phyloP scores from a whole-genome alignment of 352 stramenopile species.

The Blastocystis hominis region DNA sequence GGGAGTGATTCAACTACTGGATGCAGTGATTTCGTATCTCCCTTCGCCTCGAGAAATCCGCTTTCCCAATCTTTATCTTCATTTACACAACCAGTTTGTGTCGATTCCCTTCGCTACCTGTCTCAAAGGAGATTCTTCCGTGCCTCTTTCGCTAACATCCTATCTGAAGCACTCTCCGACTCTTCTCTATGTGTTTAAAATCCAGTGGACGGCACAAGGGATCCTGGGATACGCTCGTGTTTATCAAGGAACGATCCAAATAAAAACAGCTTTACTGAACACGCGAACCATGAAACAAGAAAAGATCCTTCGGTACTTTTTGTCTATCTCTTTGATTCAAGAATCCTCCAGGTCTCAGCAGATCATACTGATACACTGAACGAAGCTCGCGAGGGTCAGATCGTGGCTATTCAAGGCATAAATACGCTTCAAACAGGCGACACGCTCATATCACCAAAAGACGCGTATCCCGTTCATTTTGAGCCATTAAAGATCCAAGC shows the following conservation, averaged over 20 bases:
- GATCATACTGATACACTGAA: constrained; percentile 73
- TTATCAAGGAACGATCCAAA: constrained; percentile 70
- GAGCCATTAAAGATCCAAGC: not conserved
- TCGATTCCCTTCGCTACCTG: not conserved
- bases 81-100: constrained; percentile 59
- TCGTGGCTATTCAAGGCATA: constrained; percentile 70
- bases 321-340: constrained; percentile 59
- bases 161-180: constrained; percentile 69
- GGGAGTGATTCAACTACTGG: constrained; percentile 89
- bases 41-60: constrained; percentile 78
- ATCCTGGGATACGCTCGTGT: constrained; percentile 73
- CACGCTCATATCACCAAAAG: constrained; percentile 68
- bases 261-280: constrained; percentile 69
- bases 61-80: constrained; percentile 61
- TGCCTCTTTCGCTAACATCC: constrained; percentile 85
- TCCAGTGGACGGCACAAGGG: constrained; percentile 69
- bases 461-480: constrained; percentile 41
- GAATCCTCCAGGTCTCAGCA: constrained; percentile 69
- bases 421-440: constrained; percentile 70
- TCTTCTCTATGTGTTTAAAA: constrained; percentile 70
- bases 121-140: constrained; percentile 50
- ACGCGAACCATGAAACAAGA: constrained; percentile 63
- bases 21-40: constrained; percentile 90
- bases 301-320: not conserved
- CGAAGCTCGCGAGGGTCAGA: constrained; percentile 68